Evolutionary conservation across 768 basidiomycete genomes (phyloP), one percentile per base, ranked within the genome.

Genomic region (Pleurotus eryngii): DNA sequence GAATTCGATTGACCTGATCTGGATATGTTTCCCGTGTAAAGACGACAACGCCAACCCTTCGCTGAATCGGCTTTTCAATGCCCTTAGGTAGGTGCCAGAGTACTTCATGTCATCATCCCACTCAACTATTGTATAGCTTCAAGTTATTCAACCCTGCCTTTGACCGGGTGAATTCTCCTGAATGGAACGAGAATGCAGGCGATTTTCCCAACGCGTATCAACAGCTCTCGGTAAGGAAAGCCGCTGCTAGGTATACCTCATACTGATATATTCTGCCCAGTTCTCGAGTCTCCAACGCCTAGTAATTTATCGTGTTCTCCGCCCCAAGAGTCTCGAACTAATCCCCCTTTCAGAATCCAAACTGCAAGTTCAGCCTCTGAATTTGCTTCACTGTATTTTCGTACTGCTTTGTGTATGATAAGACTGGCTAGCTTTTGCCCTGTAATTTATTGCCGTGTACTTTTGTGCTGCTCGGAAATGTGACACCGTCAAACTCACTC

Each of bases 221-320:
- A 42, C 51, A 54, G 39, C 51, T 39, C 0, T 54, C 51, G 35
- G 51, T 53, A 1, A 50, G 49, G n/a, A 5, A 24, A 17, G 46
- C 5, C 3, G 3, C 46, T 17, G 7, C 7, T 7, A 27, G 27
- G 7, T 27, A 3, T 20, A 20, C 20, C 20, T 20, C 20, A 20
- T 43, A 12, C 42, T 49, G 1, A 30, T 15, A 30, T 53, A 26
- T 24, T 9, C 22, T 42, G 5, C 14, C 5, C 5, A 54, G 51
- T 15, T 54, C 11, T 54, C 51, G 2, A 54, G 51, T 24, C 39
- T 54, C 2, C 51, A 54, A 18, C 51, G 51, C 7, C 39, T 54
- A 8, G 51, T 54, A 24, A 53, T 18, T 42, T 20, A 9, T 15
- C 27, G 11, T 17, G 18, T 17, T 12, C 15, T 27, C 30, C 7